A percentile compares a stretch with the other conserved stretches of the same genome.
phyloP scores from a whole-genome alignment of 1,284 basidiomycete genomes.

The Rhodotorula sp. region DNA sequence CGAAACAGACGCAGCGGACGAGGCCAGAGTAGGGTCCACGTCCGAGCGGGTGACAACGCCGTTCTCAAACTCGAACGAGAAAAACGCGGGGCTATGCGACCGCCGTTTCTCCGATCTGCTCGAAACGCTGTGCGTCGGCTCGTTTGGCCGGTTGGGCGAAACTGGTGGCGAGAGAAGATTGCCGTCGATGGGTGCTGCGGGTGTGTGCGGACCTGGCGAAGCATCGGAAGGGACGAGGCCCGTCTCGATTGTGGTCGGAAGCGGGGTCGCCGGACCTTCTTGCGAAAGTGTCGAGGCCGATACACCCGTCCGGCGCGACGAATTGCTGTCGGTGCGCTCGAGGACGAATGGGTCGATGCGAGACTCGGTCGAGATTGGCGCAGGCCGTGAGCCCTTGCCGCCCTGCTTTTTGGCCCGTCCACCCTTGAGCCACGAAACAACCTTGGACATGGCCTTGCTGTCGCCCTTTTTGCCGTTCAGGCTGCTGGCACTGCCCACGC shows the following conservation, averaged over 20 bases:
- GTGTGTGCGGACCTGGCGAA: slow-evolving; percentile 6
- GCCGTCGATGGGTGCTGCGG: neutral
- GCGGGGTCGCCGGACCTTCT: neutral
- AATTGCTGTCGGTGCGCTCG: slow-evolving; percentile 9
- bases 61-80: slow-evolving; percentile 42
- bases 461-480: slow-evolving; percentile 8
- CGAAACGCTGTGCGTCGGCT: neutral
- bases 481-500: neutral
- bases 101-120: slow-evolving; percentile 7
- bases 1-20: neutral
- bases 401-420: slow-evolving; percentile 34
- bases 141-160: neutral
- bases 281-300: neutral
- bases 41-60: slow-evolving; percentile 29
- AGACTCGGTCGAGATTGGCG: neutral
- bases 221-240: neutral
- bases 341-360: slow-evolving; percentile 23
- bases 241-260: slow-evolving; percentile 29
- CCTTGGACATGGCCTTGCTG: slow-evolving; percentile 41
- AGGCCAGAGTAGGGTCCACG: slow-evolving; percentile 22
- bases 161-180: neutral
- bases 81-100: slow-evolving; percentile 32
- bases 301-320: neutral
- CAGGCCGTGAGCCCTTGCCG: slow-evolving; percentile 8
- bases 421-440: slow-evolving; percentile 46